Evolutionary conservation across 2,329 filamentous ascomycete genomes (phyloP).

Genomic region (Colletotrichum simmondsii): DNA sequence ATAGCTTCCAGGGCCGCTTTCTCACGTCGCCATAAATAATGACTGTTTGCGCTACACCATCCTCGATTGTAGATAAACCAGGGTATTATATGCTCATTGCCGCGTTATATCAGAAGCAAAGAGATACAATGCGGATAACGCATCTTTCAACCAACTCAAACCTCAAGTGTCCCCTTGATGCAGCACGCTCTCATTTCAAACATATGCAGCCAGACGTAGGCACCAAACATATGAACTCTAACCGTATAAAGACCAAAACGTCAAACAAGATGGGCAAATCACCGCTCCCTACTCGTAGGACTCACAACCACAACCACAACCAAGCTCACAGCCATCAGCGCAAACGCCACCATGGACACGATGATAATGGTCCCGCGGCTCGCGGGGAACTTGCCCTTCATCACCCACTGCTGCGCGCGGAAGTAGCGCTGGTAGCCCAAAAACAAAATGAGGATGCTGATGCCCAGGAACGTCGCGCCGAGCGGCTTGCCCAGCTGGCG

Average conservation of each 20-base stretch:
- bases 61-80: background rate
- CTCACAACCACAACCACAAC: conserved; percentile 68
- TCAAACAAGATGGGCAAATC: background rate
- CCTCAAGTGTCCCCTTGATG: too few species aligned
- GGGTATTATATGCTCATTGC: background rate
- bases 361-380: conserved; percentile 80
- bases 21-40: background rate
- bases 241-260: background rate
- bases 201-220: too few species aligned
- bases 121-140: background rate
- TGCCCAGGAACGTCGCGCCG: conserved; percentile 80
- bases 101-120: background rate
- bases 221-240: too few species aligned
- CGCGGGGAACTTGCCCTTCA: conserved; percentile 82
- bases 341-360: conserved; percentile 72
- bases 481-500: conserved; percentile 78
- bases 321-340: conserved; percentile 70
- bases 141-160: background rate
- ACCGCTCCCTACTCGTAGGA: conserved; percentile 39
- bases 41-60: background rate
- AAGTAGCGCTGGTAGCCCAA: conserved; percentile 85
- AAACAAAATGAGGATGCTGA: conserved; percentile 79
- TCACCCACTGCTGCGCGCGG: conserved; percentile 82
- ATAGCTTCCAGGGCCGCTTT: too few species aligned
- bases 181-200: background rate